phyloP scores from a whole-genome alignment of 2,329 filamentous ascomycete species.

The Paramyrothecium roridum region DNA sequence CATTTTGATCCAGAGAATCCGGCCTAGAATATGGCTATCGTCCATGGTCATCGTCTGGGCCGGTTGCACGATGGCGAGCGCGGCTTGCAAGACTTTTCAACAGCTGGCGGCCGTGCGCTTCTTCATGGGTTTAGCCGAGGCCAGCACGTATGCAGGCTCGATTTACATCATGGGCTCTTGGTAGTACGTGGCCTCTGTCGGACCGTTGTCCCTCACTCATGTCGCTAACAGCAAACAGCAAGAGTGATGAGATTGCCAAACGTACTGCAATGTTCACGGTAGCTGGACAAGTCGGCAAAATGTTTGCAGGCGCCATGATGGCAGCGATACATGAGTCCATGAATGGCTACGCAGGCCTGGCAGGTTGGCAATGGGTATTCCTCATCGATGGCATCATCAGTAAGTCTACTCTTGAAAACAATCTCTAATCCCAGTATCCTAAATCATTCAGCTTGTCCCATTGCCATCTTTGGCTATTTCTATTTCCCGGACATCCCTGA shows the following conservation, averaged over 20 bases:
- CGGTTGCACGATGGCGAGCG: slow-evolving; percentile 42
- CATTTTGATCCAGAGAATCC: slow-evolving; percentile 56
- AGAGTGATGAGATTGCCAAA: slow-evolving; percentile 52
- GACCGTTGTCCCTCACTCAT: not conserved
- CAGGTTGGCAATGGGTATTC: slow-evolving; percentile 47
- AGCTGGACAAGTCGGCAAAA: slow-evolving; percentile 52
- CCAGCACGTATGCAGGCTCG: slow-evolving; percentile 22
- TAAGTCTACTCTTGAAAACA: not conserved
- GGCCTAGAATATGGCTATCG: slow-evolving; percentile 57
- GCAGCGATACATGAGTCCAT: slow-evolving; percentile 31
- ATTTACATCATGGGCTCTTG: slow-evolving; percentile 40
- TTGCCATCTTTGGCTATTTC: slow-evolving; percentile 16
- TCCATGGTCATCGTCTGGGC: slow-evolving; percentile 59
- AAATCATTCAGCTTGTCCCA: slow-evolving; percentile 5
- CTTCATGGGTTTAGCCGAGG: slow-evolving; percentile 21
- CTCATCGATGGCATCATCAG: slow-evolving; percentile 18
- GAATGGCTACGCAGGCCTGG: slow-evolving; percentile 33
- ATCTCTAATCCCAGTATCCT: not conserved
- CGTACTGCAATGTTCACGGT: slow-evolving; percentile 57
- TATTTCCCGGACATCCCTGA: slow-evolving; percentile 25
- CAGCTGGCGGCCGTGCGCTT: slow-evolving; percentile 23
- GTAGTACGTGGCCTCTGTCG: slow-evolving; percentile 31
- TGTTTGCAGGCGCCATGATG: slow-evolving; percentile 58
- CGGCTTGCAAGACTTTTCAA: slow-evolving; percentile 22
- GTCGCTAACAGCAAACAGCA: slow-evolving; percentile 17